Evolutionary conservation across 2,329 filamentous ascomycete genomes (phyloP), one percentile per base, ranked within the genome.

Genomic region (Colletotrichum orbiculare): DNA sequence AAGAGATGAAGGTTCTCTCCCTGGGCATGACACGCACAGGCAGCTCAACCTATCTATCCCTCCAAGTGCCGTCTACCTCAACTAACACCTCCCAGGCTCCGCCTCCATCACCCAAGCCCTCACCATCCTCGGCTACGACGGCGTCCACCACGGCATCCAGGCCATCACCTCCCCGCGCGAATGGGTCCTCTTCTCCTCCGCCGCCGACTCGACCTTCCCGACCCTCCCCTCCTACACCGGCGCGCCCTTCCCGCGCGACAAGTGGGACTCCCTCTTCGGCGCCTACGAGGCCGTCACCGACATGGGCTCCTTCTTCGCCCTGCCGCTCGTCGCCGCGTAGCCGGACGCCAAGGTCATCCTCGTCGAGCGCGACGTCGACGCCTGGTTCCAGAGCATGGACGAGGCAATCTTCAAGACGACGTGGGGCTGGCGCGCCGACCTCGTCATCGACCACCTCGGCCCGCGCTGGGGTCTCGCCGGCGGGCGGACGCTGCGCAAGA

Each of bases 341-440:
- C 90, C 90, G 2, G 87, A 91, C 60, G 90, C 90, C 63, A 92
- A 92, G 76, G 86, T 92, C 58, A 83, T 93, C 53, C 79, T 92
- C 67, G 72, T 75, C 2, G 62, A 72, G 8, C 70, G 56, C n/a
- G 56, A 52, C 33, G 39, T 59, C 37, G 47, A 52, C 38, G n/a
- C 38, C 1, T 52, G 46, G 56, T 59, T 45, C 39, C 47, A 52
- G 47, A 59, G 56, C 33, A 59, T 50, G 56, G 47, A 59, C 46
- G 46, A 59, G 56, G 56, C 66, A 41, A 49, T 76, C 12, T 50
- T 74, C 35, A 61, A 74, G 10, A 45, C 74, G 11, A 47, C 76
- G 4, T 74, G 72, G 73, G 60, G 61, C 1, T 60, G 69, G 5
- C 46, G 68, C 0, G 69, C 60, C 0, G 37, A 64, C 2, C 64